Base-by-base conservation (phyloP, 2,329 filamentous ascomycete species). In the Monosporascus sp. region DNA sequence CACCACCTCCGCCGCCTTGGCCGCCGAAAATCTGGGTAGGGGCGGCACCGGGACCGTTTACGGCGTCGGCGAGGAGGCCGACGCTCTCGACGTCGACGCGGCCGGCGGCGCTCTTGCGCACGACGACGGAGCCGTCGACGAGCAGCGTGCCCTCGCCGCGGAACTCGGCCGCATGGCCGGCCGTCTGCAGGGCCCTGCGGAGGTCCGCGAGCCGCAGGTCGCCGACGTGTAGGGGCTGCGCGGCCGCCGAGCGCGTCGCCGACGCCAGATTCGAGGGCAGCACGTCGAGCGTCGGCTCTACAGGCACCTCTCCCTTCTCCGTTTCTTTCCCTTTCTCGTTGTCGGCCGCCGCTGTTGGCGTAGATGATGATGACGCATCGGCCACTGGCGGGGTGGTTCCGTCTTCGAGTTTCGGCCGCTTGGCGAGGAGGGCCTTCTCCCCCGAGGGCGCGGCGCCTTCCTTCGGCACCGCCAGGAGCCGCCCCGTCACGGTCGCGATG, bases 191-290 rank as follows among this genome's bases (percentile, higher is more conserved):
- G 20, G 92, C 81, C 55, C 89, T 86, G 50, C 94, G 81, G 54
- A 99, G 76, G 68, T 97, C 92, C 1, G 93, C 91, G 19, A 99
- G 81, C 22, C 93, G 83, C 43, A 97, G 75, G 69, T 99, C 94
- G 57, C 94, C 94, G 3, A 99, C 94, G 68, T 97, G 94, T 46
- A 99, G 84, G 11, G 94, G 91, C 59, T 93, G 91, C 0, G 91
- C 87, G 37, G 88, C 85, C 3, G 88, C 85, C 3, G 89, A 86
- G 56, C 89, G 81, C 7, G 88, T 87, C 0, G 88, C 86, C 1
- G 89, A 86, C 3, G 85, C 82, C 71, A 92, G 76, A 53, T 74
- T 78, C 8, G 72, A 70, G 4, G 82, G 81, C 5, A 85, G 67
- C 14, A 84, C 68, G 56, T 82, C 79, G 8, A 86, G 72, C 1